Evolutionary conservation across 495 filamentous ascomycete genomes (phyloP).

Genomic region (Immersiella caudata): DNA sequence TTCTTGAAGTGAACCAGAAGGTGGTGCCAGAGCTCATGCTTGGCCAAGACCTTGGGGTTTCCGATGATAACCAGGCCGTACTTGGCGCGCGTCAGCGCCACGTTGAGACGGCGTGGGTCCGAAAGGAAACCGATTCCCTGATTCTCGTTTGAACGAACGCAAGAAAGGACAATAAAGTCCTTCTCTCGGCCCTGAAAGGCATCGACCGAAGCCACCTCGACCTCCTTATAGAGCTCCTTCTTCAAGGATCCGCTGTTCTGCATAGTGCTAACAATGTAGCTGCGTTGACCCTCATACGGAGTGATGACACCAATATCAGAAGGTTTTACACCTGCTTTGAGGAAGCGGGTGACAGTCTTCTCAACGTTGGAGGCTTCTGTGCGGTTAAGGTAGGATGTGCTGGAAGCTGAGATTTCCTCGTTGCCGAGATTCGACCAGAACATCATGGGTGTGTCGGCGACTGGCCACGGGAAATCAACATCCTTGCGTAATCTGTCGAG

Average conservation of each 20-base stretch:
- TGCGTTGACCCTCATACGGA: conserved; percentile 97
- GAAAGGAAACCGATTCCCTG: conserved; percentile 99
- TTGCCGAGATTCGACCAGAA: conserved; percentile 99
- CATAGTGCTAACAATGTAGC: conserved; percentile 98
- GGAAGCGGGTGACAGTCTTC: conserved; percentile 97
- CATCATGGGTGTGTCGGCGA: conserved; percentile 96
- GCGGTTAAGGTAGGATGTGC: conserved; percentile 96
- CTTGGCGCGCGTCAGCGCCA: conserved; percentile 96
- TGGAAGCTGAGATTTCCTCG: conserved; percentile 96
- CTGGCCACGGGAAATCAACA: conserved; percentile 98
- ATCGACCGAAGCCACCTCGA: conserved; percentile 97
- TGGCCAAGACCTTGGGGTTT: conserved; percentile 96
- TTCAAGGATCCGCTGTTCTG: conserved; percentile 95
- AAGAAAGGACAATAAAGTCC: conserved; percentile 98
- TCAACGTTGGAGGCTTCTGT: conserved; percentile 97
- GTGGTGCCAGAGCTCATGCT: conserved; percentile 98
- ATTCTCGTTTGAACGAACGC: conserved; percentile 97
- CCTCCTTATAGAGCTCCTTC: conserved; percentile 98
- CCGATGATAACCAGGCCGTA: conserved; percentile 95
- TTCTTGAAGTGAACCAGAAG: conserved; percentile 98
- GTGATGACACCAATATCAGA: conserved; percentile 96
- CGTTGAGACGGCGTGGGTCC: conserved; percentile 96
- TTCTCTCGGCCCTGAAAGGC: conserved; percentile 99
- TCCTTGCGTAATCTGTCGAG: conserved; percentile 86
- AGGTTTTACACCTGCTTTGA: conserved; percentile 97